Evolutionary conservation across 2,329 filamentous ascomycete genomes (phyloP).

Genomic region (Xylaria hypoxylon): DNA sequence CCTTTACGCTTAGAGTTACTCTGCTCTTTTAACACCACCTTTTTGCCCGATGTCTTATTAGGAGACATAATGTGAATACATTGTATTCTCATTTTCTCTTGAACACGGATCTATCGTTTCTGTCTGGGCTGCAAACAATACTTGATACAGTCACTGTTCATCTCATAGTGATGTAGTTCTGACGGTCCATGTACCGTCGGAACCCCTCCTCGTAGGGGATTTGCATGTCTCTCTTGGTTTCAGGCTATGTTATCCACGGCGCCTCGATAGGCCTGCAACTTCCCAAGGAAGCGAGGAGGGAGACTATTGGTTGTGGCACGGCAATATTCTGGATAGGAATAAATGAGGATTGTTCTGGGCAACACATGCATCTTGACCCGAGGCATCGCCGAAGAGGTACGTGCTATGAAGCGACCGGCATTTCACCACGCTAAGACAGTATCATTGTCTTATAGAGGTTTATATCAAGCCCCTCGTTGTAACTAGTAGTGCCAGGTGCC

Average conservation of each 20-base stretch:
- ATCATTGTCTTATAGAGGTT: neutral
- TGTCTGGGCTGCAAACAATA: neutral
- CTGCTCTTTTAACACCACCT: neutral
- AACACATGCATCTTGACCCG: neutral
- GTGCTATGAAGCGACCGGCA: neutral
- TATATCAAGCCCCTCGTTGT: neutral
- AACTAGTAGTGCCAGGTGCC: neutral
- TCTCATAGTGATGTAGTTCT: neutral
- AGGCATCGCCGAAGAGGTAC: neutral
- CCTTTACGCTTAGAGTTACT: neutral
- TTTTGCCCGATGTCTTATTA: constrained; percentile 1
- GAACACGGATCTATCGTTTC: neutral
- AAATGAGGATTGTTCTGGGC: neutral
- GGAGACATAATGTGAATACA: neutral
- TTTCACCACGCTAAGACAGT: neutral
- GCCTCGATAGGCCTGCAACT: neutral
- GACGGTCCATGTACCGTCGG: neutral
- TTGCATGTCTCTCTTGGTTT: neutral
- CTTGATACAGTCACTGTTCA: neutral
- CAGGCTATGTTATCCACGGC: neutral
- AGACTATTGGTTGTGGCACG: neutral
- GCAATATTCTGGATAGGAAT: neutral
- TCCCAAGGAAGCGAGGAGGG: neutral
- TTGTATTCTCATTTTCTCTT: neutral
- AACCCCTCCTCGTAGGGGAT: neutral